These are phyloP conservation scores for Carex sylvatica DNA, from an alignment of 202 grass and related monocot species.

Conservation along the genomic window DNA sequence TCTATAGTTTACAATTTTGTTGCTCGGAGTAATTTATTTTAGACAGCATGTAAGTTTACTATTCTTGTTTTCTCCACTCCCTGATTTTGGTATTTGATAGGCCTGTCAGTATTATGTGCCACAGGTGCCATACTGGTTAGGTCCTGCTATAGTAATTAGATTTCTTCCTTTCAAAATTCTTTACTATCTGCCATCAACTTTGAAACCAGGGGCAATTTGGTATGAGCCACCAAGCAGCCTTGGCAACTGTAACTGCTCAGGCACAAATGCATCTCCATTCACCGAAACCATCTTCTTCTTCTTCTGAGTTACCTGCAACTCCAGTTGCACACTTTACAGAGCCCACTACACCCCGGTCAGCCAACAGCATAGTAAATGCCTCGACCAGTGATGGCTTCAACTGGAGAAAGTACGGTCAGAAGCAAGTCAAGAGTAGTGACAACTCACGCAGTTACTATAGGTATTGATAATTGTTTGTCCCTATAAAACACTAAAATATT, in stretches of 20 bases:
- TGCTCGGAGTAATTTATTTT: constrained; percentile 13
- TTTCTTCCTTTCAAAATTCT: not conserved
- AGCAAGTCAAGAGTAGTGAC: constrained; percentile 98
- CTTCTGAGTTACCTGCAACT: constrained; percentile 49
- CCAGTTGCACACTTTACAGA: constrained; percentile 56
- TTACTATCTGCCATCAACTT: constrained; percentile 21
- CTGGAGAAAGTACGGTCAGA: constrained; percentile 99
- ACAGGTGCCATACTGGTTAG: not conserved
- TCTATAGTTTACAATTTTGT: constrained; percentile 3
- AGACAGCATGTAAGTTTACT: constrained; percentile 3
- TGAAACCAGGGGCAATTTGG: constrained; percentile 81
- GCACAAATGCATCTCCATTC: constrained; percentile 86
- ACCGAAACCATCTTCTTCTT: constrained; percentile 46
- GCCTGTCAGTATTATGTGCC: not conserved
- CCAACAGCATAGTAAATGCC: constrained; percentile 39
- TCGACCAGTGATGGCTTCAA: constrained; percentile 73
- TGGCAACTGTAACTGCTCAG: constrained; percentile 90
- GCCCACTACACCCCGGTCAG: constrained; percentile 40
- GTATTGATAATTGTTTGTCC: constrained; percentile 7
- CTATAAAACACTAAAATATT: not conserved
- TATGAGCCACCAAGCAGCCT: constrained; percentile 97
- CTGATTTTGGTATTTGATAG: not conserved
- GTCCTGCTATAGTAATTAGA: not conserved
- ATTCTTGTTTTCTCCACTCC: constrained; percentile 10
- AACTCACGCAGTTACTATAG: constrained; percentile 95